Evolutionary conservation across 2,329 filamentous ascomycete genomes (phyloP).

Genomic region (Parastagonospora nodorum): DNA sequence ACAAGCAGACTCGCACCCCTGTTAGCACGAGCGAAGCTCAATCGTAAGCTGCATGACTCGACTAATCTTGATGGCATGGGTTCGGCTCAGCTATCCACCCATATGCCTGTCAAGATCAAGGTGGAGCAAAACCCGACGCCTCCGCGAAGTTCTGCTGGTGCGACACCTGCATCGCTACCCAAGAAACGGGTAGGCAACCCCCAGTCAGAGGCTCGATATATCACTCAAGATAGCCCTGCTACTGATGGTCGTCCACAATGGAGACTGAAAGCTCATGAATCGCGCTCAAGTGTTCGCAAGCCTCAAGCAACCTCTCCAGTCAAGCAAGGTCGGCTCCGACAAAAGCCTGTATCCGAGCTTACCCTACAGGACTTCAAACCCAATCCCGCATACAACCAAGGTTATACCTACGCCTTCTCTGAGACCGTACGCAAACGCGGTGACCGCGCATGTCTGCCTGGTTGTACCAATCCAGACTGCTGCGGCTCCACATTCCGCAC

Average conservation of each 20-base stretch:
- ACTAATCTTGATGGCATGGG: slow-evolving; percentile 15
- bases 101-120: slow-evolving; percentile 16
- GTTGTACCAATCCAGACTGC: slow-evolving; percentile 76
- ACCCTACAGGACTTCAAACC: slow-evolving; percentile 77
- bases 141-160: slow-evolving; percentile 7
- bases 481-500: slow-evolving; percentile 73
- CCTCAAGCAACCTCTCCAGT: slow-evolving; percentile 5
- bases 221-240: slow-evolving; percentile 9
- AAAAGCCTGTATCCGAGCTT: slow-evolving; percentile 62
- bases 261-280: slow-evolving; percentile 21
- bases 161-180: slow-evolving; percentile 7
- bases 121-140: slow-evolving; percentile 20
- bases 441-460: slow-evolving; percentile 71
- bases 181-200: slow-evolving; percentile 1
- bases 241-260: slow-evolving; percentile 28
- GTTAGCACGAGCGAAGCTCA: slow-evolving; percentile 32
- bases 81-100: slow-evolving; percentile 10
- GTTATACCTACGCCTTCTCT: slow-evolving; percentile 72
- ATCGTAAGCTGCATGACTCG: slow-evolving; percentile 21
- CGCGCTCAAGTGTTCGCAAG: slow-evolving; percentile 15
- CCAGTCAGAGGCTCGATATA: slow-evolving; percentile 4
- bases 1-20: slow-evolving; percentile 22
- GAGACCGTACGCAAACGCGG: slow-evolving; percentile 75
- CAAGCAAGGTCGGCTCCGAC: slow-evolving; percentile 48
- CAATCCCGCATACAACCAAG: slow-evolving; percentile 74